Conservation (phyloP, 768 basidiomycete species). For the Erythrobasidium yunnanense region DNA sequence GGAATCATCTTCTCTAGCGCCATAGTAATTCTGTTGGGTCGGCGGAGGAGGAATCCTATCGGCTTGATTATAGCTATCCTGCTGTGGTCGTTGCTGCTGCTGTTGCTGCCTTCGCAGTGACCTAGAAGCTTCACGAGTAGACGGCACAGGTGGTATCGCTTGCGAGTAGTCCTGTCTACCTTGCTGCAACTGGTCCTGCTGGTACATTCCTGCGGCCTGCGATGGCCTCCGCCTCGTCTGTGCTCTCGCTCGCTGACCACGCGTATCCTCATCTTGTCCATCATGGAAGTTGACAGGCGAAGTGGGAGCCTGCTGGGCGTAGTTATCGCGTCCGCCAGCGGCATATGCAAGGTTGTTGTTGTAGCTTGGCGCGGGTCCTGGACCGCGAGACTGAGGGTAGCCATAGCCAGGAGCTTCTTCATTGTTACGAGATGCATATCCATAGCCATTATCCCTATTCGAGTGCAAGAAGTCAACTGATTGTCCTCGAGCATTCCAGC, state of each 20-base stretch:
- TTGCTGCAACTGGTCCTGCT: neutral
- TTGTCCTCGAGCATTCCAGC: too few species aligned
- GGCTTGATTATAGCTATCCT: too few species aligned
- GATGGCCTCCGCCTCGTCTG: neutral
- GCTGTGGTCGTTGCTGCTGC: neutral
- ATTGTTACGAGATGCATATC: too few species aligned
- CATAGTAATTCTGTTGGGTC: neutral
- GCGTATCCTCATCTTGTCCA: neutral
- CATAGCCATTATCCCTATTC: neutral
- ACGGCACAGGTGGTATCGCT: neutral
- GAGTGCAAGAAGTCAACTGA: neutral
- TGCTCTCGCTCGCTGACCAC: neutral
- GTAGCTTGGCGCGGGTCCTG: neutral
- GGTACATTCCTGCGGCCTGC: neutral
- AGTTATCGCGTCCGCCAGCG: neutral
- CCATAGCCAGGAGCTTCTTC: neutral
- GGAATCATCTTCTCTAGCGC: neutral
- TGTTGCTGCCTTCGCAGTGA: conserved; percentile 2
- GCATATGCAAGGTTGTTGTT: neutral
- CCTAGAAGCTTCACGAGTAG: neutral
- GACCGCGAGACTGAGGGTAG: neutral
- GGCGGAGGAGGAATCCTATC: neutral
- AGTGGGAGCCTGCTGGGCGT: neutral
- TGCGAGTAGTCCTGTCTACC: neutral
- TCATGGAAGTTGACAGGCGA: neutral